Conservation (phyloP, 1,284 basidiomycete species). For the Vanrija sp. region DNA sequence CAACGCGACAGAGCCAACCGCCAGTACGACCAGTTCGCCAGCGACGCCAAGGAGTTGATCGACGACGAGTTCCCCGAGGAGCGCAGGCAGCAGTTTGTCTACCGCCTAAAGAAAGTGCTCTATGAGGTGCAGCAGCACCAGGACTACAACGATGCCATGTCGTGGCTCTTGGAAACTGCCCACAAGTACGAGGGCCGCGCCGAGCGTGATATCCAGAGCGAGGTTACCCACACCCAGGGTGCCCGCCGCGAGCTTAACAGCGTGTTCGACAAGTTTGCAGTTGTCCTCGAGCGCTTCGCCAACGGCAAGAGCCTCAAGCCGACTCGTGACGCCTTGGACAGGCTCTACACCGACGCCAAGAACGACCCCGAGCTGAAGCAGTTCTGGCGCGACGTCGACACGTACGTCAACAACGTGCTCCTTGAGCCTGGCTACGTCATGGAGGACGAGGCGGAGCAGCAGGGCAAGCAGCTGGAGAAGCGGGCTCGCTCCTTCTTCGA, state of each 20-base stretch:
- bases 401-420: slow-evolving; percentile 67
- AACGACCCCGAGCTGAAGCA: slow-evolving; percentile 70
- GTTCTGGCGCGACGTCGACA: slow-evolving; percentile 71
- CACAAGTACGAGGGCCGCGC: slow-evolving; percentile 72
- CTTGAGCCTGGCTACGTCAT: slow-evolving; percentile 86
- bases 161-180: slow-evolving; percentile 68
- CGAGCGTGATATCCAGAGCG: slow-evolving; percentile 28
- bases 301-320: slow-evolving; percentile 63
- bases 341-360: slow-evolving; percentile 69
- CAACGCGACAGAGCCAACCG: neutral
- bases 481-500: slow-evolving; percentile 75
- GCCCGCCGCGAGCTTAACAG: slow-evolving; percentile 56
- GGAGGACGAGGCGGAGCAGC: slow-evolving; percentile 65
- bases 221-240: slow-evolving; percentile 52
- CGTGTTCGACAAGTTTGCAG: slow-evolving; percentile 59
- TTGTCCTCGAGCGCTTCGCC: slow-evolving; percentile 86
- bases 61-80: slow-evolving; percentile 85
- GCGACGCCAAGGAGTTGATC: slow-evolving; percentile 33
- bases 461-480: slow-evolving; percentile 57
- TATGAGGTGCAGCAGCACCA: slow-evolving; percentile 84
- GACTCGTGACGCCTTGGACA: slow-evolving; percentile 68
- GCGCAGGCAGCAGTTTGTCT: slow-evolving; percentile 59
- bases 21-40: neutral
- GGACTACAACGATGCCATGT: slow-evolving; percentile 79
- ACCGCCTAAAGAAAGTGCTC: slow-evolving; percentile 61